phyloP scores from a whole-genome alignment of 169 alveolate genomes.

The Cryptosporidium sp. region DNA sequence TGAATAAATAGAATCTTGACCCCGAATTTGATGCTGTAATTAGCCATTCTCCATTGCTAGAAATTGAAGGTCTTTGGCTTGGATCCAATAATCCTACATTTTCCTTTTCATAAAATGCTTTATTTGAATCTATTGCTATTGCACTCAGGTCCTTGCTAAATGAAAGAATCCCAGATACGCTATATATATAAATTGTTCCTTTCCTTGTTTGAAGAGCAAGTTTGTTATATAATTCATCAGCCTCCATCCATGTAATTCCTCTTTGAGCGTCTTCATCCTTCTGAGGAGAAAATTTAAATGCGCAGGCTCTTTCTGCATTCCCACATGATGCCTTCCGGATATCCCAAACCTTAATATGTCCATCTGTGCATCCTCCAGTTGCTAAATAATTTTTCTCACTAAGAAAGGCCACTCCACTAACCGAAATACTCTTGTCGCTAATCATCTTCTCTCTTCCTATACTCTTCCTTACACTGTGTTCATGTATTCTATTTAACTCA shows the following conservation, averaged over 20 bases:
- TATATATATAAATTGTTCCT: constrained; percentile 34
- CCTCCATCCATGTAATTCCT: constrained; percentile 68
- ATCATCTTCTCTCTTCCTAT: constrained; percentile 18
- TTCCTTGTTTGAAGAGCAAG: constrained; percentile 56
- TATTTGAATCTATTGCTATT: constrained; percentile 3
- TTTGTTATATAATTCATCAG: constrained; percentile 33
- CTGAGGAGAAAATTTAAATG: constrained; percentile 33
- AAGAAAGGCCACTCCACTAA: constrained; percentile 63
- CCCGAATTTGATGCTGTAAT: constrained; percentile 67
- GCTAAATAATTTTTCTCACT: constrained; percentile 28
- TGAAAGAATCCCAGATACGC: constrained; percentile 44
- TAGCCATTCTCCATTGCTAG: constrained; percentile 56
- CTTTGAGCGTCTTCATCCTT: constrained; percentile 18
- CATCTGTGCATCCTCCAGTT: constrained; percentile 64
- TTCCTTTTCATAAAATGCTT: background rate
- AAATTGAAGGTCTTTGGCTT: constrained; percentile 58
- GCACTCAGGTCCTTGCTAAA: background rate
- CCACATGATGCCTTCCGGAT: constrained; percentile 28
- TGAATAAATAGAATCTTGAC: constrained; percentile 6
- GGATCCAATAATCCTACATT: constrained; percentile 20
- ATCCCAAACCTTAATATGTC: constrained; percentile 57
- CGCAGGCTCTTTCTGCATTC: background rate
- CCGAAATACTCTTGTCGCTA: constrained; percentile 30
- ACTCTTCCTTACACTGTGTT: constrained; percentile 11
- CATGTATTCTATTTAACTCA: constrained; percentile 54